These are phyloP conservation scores for Onygenales sp. DNA, from an alignment of 2,329 filamentous ascomycete genomes.

Conservation along the genomic window DNA sequence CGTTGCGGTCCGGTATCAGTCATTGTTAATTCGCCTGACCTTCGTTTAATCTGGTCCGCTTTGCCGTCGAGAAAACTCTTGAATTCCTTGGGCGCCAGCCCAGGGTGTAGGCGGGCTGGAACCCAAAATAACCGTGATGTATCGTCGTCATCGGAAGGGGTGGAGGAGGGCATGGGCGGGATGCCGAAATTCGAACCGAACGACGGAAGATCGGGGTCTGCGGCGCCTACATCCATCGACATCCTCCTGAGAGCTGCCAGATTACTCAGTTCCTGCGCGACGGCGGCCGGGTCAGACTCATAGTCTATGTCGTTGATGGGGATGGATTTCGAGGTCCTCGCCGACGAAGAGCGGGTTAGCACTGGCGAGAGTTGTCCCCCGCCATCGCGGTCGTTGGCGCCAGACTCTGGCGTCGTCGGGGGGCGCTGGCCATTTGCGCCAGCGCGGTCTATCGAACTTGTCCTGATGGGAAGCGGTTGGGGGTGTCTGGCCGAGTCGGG, in stretches of 20 bases:
- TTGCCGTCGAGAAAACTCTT: slow-evolving; percentile 92
- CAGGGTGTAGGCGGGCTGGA: slow-evolving; percentile 84
- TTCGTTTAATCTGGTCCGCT: slow-evolving; percentile 77
- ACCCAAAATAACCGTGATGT: slow-evolving; percentile 90
- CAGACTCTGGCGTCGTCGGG: slow-evolving; percentile 16
- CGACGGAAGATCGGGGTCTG: slow-evolving; percentile 46
- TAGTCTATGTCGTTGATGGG: slow-evolving; percentile 78
- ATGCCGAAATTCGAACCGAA: slow-evolving; percentile 31
- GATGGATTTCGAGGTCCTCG: slow-evolving; percentile 52
- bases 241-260: slow-evolving; percentile 80
- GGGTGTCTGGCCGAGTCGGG: slow-evolving; percentile 16
- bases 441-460: slow-evolving; percentile 22
- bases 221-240: slow-evolving; percentile 78
- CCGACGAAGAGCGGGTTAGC: slow-evolving; percentile 43
- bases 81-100: slow-evolving; percentile 91
- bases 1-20: slow-evolving; percentile 49
- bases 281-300: slow-evolving; percentile 79
- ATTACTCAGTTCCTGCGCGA: slow-evolving; percentile 87
- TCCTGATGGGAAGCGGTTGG: slow-evolving; percentile 7
- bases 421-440: slow-evolving; percentile 24
- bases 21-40: slow-evolving; percentile 63
- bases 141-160: slow-evolving; percentile 66
- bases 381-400: slow-evolving; percentile 32
- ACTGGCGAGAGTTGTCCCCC: slow-evolving; percentile 43
- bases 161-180: slow-evolving; percentile 33